These are phyloP conservation scores for Cunninghamia lanceolata DNA, from an alignment of 75 land plant species.

Conservation along the genomic window DNA sequence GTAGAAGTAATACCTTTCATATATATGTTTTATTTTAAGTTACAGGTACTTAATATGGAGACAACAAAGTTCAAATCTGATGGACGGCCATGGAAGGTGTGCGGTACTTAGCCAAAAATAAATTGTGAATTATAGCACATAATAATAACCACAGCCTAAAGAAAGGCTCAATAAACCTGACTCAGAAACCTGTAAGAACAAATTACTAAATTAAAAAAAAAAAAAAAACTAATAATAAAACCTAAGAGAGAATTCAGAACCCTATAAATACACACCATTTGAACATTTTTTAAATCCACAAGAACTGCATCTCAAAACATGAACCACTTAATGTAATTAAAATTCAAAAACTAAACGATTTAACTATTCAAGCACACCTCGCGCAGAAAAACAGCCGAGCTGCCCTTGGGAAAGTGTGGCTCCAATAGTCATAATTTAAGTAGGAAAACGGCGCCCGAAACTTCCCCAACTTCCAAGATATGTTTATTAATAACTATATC, in stretches of 20 bases:
- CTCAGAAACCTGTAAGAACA: background rate
- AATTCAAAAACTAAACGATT: background rate
- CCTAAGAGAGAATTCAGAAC: background rate
- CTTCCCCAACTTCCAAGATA: too few relatives aligned
- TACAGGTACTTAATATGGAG: too few relatives aligned
- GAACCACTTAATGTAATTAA: background rate
- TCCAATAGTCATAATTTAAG: constrained; percentile 4
- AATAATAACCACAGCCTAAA: too few relatives aligned
- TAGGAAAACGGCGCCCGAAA: too few relatives aligned
- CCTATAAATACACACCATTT: background rate
- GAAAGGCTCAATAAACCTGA: too few relatives aligned
- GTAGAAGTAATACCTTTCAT: too few relatives aligned
- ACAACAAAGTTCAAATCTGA: too few relatives aligned
- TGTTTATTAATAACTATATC: background rate
- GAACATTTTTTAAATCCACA: background rate
- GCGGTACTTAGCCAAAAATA: too few relatives aligned
- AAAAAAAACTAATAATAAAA: background rate
- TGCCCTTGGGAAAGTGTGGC: background rate
- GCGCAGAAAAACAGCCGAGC: background rate
- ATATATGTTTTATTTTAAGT: too few relatives aligned
- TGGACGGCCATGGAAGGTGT: too few relatives aligned
- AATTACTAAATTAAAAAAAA: background rate
- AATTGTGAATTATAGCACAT: too few relatives aligned
- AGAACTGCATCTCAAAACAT: background rate
- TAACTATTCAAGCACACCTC: background rate